phyloP scores from a whole-genome alignment of 2,329 filamentous ascomycete species.

The Colletotrichum truncatum region DNA sequence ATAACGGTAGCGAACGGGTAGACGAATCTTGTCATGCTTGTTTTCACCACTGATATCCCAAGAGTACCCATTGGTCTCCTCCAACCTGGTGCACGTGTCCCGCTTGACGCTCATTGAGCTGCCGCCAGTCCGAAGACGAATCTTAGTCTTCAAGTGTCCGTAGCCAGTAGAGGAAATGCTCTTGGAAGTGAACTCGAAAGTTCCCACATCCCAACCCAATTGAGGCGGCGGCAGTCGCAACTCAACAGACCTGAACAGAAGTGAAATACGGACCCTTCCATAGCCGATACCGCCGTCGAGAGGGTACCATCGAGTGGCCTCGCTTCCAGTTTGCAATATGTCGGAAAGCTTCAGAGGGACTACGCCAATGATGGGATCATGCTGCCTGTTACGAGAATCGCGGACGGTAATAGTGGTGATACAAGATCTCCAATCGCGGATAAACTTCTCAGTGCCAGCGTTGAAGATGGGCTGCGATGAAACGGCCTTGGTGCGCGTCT shows the following conservation, averaged over 20 bases:
- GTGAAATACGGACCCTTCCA: constrained; percentile 85
- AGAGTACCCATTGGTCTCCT: constrained; percentile 61
- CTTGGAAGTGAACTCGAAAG: constrained; percentile 85
- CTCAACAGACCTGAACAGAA: constrained; percentile 91
- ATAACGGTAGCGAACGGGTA: constrained; percentile 92
- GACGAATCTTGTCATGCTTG: constrained; percentile 62
- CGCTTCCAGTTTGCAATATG: constrained; percentile 86
- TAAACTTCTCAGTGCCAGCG: constrained; percentile 90
- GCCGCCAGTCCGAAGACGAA: constrained; percentile 85
- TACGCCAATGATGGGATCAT: constrained; percentile 93
- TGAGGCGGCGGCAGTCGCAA: constrained; percentile 84
- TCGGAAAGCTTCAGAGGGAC: constrained; percentile 89
- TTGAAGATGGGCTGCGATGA: constrained; percentile 98
- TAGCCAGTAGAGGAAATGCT: constrained; percentile 73
- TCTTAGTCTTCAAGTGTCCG: constrained; percentile 73
- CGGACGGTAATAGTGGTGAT: constrained; percentile 90
- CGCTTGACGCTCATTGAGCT: constrained; percentile 77
- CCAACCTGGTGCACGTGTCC: constrained; percentile 66
- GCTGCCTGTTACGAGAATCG: constrained; percentile 88
- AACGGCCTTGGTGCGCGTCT: constrained; percentile 93
- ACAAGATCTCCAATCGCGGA: constrained; percentile 90
- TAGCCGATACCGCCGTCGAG: constrained; percentile 94
- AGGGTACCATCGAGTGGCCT: constrained; percentile 94
- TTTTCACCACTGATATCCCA: constrained; percentile 59
- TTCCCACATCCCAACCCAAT: constrained; percentile 94